These are phyloP conservation scores for Mayamaea pseudoterrestris DNA, from an alignment of 108 stramenopile species.

Conservation along the genomic window DNA sequence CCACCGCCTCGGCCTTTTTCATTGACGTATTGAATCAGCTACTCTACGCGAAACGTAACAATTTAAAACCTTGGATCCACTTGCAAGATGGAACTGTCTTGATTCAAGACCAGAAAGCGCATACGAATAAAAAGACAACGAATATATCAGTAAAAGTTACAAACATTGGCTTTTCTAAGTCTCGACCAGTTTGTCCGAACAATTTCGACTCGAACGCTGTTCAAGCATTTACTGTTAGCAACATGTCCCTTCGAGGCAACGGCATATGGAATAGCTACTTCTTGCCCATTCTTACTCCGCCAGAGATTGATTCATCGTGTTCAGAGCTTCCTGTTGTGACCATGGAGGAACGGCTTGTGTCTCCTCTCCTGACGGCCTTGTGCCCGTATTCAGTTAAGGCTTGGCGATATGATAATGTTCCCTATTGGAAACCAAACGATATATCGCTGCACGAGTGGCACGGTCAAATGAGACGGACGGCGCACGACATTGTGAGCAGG, in stretches of 20 bases:
- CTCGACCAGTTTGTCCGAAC: too few species aligned
- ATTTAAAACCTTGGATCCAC: constrained; percentile 33
- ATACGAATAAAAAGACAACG: too few species aligned
- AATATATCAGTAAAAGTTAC: too few species aligned
- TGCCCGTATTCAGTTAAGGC: constrained; percentile 17
- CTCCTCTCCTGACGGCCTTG: constrained; percentile 8
- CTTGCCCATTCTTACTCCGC: constrained; percentile 16
- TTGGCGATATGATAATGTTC: constrained; percentile 26
- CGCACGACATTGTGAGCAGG: constrained; percentile 8
- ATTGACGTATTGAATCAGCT: constrained; percentile 27
- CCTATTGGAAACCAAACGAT: too few species aligned
- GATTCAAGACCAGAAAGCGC: too few species aligned
- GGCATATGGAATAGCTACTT: constrained; percentile 37
- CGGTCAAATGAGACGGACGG: constrained; percentile 16
- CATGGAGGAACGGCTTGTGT: too few species aligned
- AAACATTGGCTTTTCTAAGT: too few species aligned
- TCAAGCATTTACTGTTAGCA: too few species aligned
- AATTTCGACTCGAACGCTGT: too few species aligned
- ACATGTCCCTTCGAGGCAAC: too few species aligned
- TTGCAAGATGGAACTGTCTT: constrained; percentile 28
- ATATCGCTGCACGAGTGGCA: constrained; percentile 3
- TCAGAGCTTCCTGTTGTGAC: constrained; percentile 18
- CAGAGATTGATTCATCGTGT: too few species aligned
- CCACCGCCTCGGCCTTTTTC: constrained; percentile 24
- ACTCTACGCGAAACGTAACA: constrained; percentile 25